Evolutionary conservation across 1,284 basidiomycete species (phyloP), one percentile per base, ranked within the genome.

Genomic region (Salmacisia buchloeana): DNA sequence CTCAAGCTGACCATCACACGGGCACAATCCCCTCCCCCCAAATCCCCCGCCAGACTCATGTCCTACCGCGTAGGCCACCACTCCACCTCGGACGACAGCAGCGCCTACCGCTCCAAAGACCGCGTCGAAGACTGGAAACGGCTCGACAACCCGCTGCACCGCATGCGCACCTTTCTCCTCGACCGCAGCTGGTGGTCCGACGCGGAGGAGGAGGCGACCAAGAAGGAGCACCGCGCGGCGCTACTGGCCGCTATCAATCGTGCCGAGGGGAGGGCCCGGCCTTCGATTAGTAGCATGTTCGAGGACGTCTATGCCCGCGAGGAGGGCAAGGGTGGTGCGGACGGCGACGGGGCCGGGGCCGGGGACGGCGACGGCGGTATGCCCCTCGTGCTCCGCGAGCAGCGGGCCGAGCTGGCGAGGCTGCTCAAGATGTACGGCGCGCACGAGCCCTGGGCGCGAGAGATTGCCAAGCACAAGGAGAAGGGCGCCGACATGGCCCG

Each of bases 81-180:
- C 80, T 92, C 90, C 15, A 96, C 92, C 33, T 93, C 91, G 12
- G 93, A 96, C 78, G 92, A 96, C 80, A 93, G 91, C 18, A 91
- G 89, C 73, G 91, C 91, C 29, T 96, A 96, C 80, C 74, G 73
- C n/a, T 68, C 69, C 60, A 69, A 68, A 38, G 59, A 71, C 29
- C 66, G 69, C 1, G 71, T 73, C 6, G 71, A 73, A 31, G 68
- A 63, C 65, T 76, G 74, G 74, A 76, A 72, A 62, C 67, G 70
- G 60, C 69, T 71, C 80, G 92, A 94, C 72, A 94, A 94, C 78
- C 93, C 93, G 1, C 86, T 94, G 63, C 84, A 86, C 54, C 87
- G 94, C 38, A 90, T 94, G 84, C 85, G 91, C 41, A 80, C 87
- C 21, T 96, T 87, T 81, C 84, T 96, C 81, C 89, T 62, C 58